phyloP scores from a whole-genome alignment of 768 basidiomycete species.

The Lentinula raphanica region DNA sequence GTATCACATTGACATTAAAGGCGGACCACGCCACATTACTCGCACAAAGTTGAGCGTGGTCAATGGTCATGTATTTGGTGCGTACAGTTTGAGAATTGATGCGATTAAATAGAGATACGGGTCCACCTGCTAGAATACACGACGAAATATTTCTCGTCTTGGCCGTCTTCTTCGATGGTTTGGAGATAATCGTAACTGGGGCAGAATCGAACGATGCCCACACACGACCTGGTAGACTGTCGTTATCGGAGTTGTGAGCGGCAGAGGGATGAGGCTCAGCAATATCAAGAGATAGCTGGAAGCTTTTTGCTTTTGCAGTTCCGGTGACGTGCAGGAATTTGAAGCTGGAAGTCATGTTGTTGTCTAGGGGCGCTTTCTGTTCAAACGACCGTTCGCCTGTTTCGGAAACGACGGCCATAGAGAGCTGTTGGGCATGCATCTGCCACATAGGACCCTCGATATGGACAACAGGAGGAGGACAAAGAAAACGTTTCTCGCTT shows the following conservation, averaged over 20 bases:
- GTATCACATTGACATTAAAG: conserved; percentile 88
- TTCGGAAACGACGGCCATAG: conserved; percentile 84
- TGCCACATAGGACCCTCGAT: conserved; percentile 87
- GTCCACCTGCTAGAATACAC: conserved; percentile 84
- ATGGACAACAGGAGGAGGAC: conserved; percentile 89
- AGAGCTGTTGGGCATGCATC: conserved; percentile 73
- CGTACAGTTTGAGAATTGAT: conserved; percentile 96
- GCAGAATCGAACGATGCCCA: conserved; percentile 93
- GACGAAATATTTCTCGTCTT: conserved; percentile 90
- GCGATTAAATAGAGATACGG: conserved; percentile 91
- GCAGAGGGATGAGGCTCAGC: conserved; percentile 60
- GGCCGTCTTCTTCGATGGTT: conserved; percentile 95
- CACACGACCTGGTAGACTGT: conserved; percentile 54
- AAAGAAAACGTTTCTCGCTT: conserved; percentile 91
- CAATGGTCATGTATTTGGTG: conserved; percentile 96
- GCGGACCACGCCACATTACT: conserved; percentile 91
- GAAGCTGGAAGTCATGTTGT: conserved; percentile 83
- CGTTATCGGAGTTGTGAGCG: conserved; percentile 41
- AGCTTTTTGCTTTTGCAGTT: conserved; percentile 85
- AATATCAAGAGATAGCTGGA: conserved; percentile 81
- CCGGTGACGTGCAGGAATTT: conserved; percentile 88
- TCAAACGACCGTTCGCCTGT: conserved; percentile 78
- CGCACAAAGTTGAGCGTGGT: conserved; percentile 77
- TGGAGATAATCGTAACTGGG: conserved; percentile 92
- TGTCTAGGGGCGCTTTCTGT: conserved; percentile 79